These are phyloP conservation scores for Pestalotiopsis sp. DNA, from an alignment of 2,329 filamentous ascomycete genomes.

Conservation along the genomic window DNA sequence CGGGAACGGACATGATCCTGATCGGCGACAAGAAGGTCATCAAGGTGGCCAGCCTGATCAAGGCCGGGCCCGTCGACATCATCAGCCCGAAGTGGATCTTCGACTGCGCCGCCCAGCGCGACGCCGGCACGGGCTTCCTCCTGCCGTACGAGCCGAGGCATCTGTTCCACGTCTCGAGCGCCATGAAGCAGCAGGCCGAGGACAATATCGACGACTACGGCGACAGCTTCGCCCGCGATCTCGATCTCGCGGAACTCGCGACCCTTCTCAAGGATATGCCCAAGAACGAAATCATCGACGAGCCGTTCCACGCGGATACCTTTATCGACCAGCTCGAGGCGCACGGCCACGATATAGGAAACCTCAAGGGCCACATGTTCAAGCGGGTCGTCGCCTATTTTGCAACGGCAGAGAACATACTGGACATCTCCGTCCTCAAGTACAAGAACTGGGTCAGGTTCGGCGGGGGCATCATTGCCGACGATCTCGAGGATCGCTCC, in stretches of 20 bases:
- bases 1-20: constrained; percentile 65
- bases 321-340: constrained; percentile 60
- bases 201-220: constrained; percentile 74
- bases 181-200: constrained; percentile 55
- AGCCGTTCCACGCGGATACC: constrained; percentile 43
- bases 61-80: constrained; percentile 70
- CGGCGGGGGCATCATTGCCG: constrained; percentile 63
- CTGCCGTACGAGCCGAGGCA: constrained; percentile 67
- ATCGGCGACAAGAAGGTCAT: constrained; percentile 81
- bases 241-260: constrained; percentile 64
- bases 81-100: constrained; percentile 81
- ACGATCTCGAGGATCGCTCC: constrained; percentile 49
- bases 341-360: constrained; percentile 55
- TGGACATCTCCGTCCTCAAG: constrained; percentile 40
- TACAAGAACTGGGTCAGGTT: constrained; percentile 67
- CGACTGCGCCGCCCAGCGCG: constrained; percentile 71
- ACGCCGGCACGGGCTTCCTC: constrained; percentile 50
- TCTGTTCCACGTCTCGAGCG: constrained; percentile 69
- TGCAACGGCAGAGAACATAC: constrained; percentile 29
- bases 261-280: constrained; percentile 53
- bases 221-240: constrained; percentile 81
- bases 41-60: constrained; percentile 82
- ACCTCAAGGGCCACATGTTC: constrained; percentile 57
- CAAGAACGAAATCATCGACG: constrained; percentile 42
- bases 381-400: constrained; percentile 47